These are phyloP conservation scores for Biscogniauxia marginata DNA, from an alignment of 2,329 filamentous ascomycete species.

Conservation along the genomic window DNA sequence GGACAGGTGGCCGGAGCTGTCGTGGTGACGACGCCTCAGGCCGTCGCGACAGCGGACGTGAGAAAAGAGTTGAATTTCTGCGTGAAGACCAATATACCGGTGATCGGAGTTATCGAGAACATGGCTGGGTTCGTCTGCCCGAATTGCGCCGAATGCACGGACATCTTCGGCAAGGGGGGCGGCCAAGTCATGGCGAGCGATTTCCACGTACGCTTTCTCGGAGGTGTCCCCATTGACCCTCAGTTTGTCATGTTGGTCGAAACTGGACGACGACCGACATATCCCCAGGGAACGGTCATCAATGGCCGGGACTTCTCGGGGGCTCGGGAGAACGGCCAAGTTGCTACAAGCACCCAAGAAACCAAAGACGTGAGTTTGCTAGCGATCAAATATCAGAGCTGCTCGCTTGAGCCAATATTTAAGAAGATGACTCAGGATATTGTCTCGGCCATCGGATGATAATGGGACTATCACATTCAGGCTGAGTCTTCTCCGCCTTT, in stretches of 20 bases:
- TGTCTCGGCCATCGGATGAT: slow-evolving; percentile 36
- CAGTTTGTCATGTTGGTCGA: slow-evolving; percentile 88
- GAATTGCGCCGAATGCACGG: slow-evolving; percentile 79
- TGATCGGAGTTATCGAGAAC: slow-evolving; percentile 92
- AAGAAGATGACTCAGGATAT: slow-evolving; percentile 59
- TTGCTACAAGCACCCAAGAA: slow-evolving; percentile 24
- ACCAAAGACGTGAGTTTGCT: slow-evolving; percentile 46
- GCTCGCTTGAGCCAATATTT: slow-evolving; percentile 70
- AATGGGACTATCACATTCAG: slow-evolving; percentile 22
- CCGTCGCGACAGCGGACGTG: slow-evolving; percentile 89
- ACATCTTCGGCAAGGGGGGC: slow-evolving; percentile 90
- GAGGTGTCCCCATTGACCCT: slow-evolving; percentile 86
- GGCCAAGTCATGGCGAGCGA: slow-evolving; percentile 87
- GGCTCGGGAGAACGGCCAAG: slow-evolving; percentile 28
- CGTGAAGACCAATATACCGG: slow-evolving; percentile 72
- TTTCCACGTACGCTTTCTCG: slow-evolving; percentile 80
- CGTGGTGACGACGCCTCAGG: slow-evolving; percentile 94
- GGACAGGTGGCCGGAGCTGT: slow-evolving; percentile 82
- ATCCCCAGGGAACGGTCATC: slow-evolving; percentile 66
- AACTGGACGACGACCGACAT: slow-evolving; percentile 62
- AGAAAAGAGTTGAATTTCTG: slow-evolving; percentile 95
- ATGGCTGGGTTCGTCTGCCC: slow-evolving; percentile 92
- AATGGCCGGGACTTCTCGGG: slow-evolving; percentile 54
- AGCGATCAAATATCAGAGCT: slow-evolving; percentile 70
- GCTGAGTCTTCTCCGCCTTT: slow-evolving; percentile 22